These are phyloP conservation scores for Elsinoe ampelina DNA, from an alignment of 2,329 filamentous ascomycete species.

Conservation along the genomic window DNA sequence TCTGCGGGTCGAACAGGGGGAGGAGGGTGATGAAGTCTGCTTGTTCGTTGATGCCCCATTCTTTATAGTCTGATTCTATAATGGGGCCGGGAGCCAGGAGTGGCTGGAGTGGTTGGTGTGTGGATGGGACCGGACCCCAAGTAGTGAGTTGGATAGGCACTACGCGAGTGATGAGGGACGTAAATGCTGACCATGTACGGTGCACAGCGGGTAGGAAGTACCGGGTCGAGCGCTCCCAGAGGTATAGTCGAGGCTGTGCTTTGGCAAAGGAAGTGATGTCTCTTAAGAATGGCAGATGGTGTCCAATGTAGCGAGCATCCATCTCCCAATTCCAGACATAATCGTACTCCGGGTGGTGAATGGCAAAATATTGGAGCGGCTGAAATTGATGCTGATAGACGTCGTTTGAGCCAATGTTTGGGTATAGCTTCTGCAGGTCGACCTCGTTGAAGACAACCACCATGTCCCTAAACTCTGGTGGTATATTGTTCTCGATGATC, in stretches of 20 bases:
- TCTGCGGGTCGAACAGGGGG: constrained; percentile 62
- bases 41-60: constrained; percentile 61
- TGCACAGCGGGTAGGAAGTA: background rate
- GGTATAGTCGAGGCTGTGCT: constrained; percentile 44
- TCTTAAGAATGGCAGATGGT: constrained; percentile 66
- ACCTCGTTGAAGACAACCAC: constrained; percentile 45
- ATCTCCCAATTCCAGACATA: constrained; percentile 77
- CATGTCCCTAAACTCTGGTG: constrained; percentile 43
- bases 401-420: constrained; percentile 51
- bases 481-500: constrained; percentile 45
- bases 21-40: constrained; percentile 71
- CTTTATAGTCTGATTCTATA: constrained; percentile 46
- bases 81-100: constrained; percentile 30
- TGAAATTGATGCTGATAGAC: constrained; percentile 12
- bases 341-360: constrained; percentile 61
- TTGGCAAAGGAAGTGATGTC: constrained; percentile 47
- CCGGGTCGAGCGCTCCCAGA: constrained; percentile 39
- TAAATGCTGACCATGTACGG: background rate
- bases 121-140: constrained; percentile 39
- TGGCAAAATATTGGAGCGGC: constrained; percentile 3
- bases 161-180: constrained; percentile 44
- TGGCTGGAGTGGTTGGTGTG: constrained; percentile 12
- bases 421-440: constrained; percentile 38
- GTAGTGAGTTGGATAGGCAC: constrained; percentile 49
- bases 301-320: constrained; percentile 65